These are phyloP conservation scores for Murraya koenigii DNA, from an alignment of 345 rosid species.

Conservation along the genomic window DNA sequence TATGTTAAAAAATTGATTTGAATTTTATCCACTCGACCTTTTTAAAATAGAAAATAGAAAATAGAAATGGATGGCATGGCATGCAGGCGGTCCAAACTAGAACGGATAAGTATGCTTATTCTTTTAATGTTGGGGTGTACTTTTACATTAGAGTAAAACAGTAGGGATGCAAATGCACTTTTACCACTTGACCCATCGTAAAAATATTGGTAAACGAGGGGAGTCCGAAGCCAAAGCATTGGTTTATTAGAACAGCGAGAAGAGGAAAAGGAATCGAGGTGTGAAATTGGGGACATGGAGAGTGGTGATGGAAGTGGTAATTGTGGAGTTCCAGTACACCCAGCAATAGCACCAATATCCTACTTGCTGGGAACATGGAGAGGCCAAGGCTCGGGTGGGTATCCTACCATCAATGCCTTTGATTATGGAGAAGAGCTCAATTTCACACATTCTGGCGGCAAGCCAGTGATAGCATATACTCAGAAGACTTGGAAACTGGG, in stretches of 20 bases:
- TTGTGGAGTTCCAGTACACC: conserved; percentile 31
- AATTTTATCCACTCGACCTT: too few relatives aligned
- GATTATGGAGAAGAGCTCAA: conserved; percentile 63
- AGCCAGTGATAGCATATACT: conserved; percentile 67
- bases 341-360: conserved; percentile 52
- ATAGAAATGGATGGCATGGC: too few relatives aligned
- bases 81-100: too few relatives aligned
- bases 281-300: background rate
- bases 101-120: background rate
- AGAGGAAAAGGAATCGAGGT: background rate
- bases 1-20: too few relatives aligned
- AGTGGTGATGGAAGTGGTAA: too few relatives aligned
- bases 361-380: conserved; percentile 73
- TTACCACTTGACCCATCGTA: fast-evolving
- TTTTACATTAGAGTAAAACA: background rate
- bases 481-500: conserved; percentile 70
- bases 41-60: too few relatives aligned
- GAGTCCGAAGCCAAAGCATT: background rate
- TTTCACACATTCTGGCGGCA: conserved; percentile 61
- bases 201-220: background rate
- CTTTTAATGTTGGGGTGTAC: background rate
- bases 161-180: fast-evolving
- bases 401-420: conserved; percentile 62
- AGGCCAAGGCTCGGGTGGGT: conserved; percentile 71
- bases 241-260: background rate